Base-by-base conservation (phyloP, 768 basidiomycete genomes). In the Trametes villosa region DNA sequence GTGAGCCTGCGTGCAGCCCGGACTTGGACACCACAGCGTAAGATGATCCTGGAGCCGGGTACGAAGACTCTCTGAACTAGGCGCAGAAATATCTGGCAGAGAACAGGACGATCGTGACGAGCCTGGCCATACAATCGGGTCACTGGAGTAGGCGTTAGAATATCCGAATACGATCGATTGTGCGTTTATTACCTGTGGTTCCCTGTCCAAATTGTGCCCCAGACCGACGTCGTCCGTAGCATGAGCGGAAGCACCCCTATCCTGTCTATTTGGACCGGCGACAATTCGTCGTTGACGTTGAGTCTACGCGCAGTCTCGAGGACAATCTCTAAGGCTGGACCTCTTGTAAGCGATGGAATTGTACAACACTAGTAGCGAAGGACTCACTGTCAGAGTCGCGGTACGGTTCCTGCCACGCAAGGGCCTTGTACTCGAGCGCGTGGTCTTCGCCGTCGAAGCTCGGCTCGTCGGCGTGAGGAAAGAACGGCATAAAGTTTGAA, bases 321-420 rank as follows among this genome's bases (percentile, higher is more conserved):
- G 3, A 80, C 70, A 8, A 90, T 78, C 17, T 49, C 56, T 27
- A 49, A 40, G 0, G 79, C 72, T 70, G 86, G 65, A 12, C 50
- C 83, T 65, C 77, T 82, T 84, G 53, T 20, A 51, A 24, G 50
- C 18, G 36, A 46, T 45, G 65, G 48, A 40, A 45, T 51, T 48
- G 29, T 29, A 41, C 50, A 36, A 50, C 24, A 36, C 24, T n/a
- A 44, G 9, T 15, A 44, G 9, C 24, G 48, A 26, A 34, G 41
- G 15, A 66, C 79, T 69, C 62, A 82, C 83, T 57, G 60, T 83
- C 79, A 29, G 78, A 75, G 63, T 78, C 74, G 31, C 62, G 61
- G 56, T 76, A 38, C 1, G 53, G 27, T 15, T 46, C 62, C 62
- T 84, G 79, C 89, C 89, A 91, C 0, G 79, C 78, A 52, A 85